Evolutionary conservation across 2,329 filamentous ascomycete species (phyloP).

Genomic region (Ophiocordyceps robertsii): DNA sequence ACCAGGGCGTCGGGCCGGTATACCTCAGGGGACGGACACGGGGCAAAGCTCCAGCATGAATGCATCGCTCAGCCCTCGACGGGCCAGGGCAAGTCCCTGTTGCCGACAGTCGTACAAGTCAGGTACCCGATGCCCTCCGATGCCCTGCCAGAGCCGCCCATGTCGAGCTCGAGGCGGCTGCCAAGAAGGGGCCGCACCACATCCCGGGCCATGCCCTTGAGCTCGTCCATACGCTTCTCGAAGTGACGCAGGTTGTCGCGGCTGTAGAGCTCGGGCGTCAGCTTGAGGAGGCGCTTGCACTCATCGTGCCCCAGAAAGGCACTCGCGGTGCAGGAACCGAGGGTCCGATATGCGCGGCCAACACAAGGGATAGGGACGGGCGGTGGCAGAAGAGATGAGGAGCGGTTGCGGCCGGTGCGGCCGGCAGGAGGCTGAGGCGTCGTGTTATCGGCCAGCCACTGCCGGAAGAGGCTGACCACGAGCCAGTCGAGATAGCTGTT

Average conservation of each 20-base stretch:
- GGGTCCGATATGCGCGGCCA: slow-evolving; percentile 63
- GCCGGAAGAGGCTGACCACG: slow-evolving; percentile 72
- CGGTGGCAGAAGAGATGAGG: slow-evolving; percentile 24
- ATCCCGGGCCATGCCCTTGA: slow-evolving; percentile 73
- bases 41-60: no score
- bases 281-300: slow-evolving; percentile 78
- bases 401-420: slow-evolving; percentile 6
- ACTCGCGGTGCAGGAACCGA: slow-evolving; percentile 47
- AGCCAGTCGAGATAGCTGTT: slow-evolving; percentile 85
- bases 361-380: slow-evolving; percentile 44
- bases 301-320: slow-evolving; percentile 74
- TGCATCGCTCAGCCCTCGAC: slow-evolving; percentile 16
- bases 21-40: no score
- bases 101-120: slow-evolving; percentile 34
- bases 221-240: slow-evolving; percentile 75
- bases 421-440: slow-evolving; percentile 43
- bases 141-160: slow-evolving; percentile 28
- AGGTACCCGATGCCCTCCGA: slow-evolving; percentile 33
- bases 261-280: slow-evolving; percentile 69
- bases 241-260: slow-evolving; percentile 78
- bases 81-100: slow-evolving; percentile 37
- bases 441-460: slow-evolving; percentile 88
- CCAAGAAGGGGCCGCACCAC: slow-evolving; percentile 76
- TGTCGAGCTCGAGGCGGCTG: slow-evolving; percentile 70
- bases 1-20: no score